A percentile compares a stretch with the other conserved stretches of the same genome.
Evolutionary conservation across 2,329 filamentous ascomycete genomes (phyloP).

Genomic region (Dactylellina parvicollis): DNA sequence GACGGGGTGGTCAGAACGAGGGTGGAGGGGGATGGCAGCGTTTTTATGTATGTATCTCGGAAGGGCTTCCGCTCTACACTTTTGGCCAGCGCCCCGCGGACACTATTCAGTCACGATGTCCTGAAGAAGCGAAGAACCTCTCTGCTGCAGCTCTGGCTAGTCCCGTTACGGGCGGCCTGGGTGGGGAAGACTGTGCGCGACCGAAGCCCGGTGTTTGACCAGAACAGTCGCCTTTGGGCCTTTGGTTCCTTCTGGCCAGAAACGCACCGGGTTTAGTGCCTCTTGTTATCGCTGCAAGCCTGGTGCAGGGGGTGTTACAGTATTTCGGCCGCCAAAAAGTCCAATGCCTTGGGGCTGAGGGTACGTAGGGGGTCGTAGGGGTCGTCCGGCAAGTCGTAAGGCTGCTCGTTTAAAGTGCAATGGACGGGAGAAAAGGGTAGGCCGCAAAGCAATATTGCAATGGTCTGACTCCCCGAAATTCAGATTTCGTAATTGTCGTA

Average conservation of each 20-base stretch:
- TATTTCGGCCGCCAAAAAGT: not conserved
- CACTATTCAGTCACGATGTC: slow-evolving; percentile 31
- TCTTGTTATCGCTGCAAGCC: not conserved
- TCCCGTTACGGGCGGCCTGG: slow-evolving; percentile 8
- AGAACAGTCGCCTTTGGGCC: slow-evolving; percentile 14
- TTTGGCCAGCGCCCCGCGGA: slow-evolving; percentile 46
- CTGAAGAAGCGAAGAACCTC: not conserved
- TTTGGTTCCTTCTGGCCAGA: slow-evolving; percentile 9
- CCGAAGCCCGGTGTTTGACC: slow-evolving; percentile 26
- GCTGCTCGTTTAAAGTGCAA: not conserved
- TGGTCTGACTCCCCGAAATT: not conserved
- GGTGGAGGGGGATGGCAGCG: slow-evolving; percentile 34
- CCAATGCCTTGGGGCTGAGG: slow-evolving; percentile 42
- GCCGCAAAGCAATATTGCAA: not conserved
- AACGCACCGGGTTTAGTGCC: slow-evolving; percentile 20
- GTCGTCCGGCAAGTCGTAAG: slow-evolving; percentile 17
- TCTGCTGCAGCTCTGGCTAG: too few species aligned
- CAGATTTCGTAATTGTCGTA: not conserved
- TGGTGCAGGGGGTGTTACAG: slow-evolving; percentile 14
- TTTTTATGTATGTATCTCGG: slow-evolving; percentile 45
- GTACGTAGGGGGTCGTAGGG: too few species aligned
- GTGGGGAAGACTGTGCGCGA: slow-evolving; percentile 10
- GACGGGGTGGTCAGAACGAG: not conserved
- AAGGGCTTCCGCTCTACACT: slow-evolving; percentile 13
- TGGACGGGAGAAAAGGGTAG: not conserved